Evolutionary conservation across 2,329 filamentous ascomycete species (phyloP), one percentile per base, ranked within the genome.

Genomic region (Phialophora tarda): DNA sequence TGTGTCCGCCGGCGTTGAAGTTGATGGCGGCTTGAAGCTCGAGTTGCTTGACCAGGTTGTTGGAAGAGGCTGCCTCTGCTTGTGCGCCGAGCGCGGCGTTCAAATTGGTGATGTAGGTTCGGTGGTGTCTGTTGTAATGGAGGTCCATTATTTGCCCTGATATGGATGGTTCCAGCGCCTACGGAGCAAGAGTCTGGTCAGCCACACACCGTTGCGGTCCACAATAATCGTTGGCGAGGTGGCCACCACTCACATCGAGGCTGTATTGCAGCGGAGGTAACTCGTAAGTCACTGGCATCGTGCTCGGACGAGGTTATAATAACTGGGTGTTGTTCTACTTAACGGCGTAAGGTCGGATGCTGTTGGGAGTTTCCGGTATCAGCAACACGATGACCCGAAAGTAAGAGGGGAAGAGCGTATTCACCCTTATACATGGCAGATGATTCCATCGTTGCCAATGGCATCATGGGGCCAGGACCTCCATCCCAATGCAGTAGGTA

Each of bases 111-210:
- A 97, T 92, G 79, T 97, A 97, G 75, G 93, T 93, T 81, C 94
- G 89, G 84, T 97, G 93, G 85, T 97, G 93, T 82, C 93, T 94
- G 82, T 87, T 89, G 87, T 97, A 91, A 85, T 97, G 93, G 54
- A 96, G 87, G 83, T 96, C 91, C 93, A 97, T 97, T 83, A 97
- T 97, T 82, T 95, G 88, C 78, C 91, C 90, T 57, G 90, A 93
- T 82, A 97, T 70, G n/a, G 65, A 59, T 2, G 69, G 69, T 60
- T 71, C 69, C 7, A 71, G 68, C n/a, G 63, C 69, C 69, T 71
- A 38, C 38, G 7, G 26, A 50, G 24, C 10, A 34, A 50, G 8
- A 14, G 21, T 48, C 44, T 8, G 17, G 38, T 44, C 38, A 44
- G 38, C 38, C 38, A 41, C 38, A 41, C 38, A 41, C 38, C 38